Base-by-base conservation (phyloP, 2,329 filamentous ascomycete genomes). In the Xylariales sp. region DNA sequence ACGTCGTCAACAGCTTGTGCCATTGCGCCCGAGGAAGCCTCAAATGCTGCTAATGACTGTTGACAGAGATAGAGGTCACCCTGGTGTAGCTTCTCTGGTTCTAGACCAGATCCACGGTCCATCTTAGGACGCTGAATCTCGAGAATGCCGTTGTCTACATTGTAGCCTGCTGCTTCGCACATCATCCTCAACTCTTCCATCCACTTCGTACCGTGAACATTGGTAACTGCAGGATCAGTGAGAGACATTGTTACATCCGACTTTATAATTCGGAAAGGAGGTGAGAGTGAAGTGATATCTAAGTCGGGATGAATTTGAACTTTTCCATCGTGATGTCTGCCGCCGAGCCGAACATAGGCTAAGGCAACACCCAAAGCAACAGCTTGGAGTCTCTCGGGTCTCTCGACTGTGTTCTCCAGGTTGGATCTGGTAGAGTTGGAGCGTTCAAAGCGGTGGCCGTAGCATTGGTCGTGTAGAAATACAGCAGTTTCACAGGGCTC, bases 1-100 rank as follows among this genome's bases (percentile, higher is more conserved):
- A 97, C 83, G 0, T 80, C 73, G 62, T 98, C 93, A 0, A 98
- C 82, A 0, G 88, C 94, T 53, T 98, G 93, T 55, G 90, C 91
- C 1, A 97, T 87, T 18, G 90, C 93, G 10, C 94, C 93, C 4
- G 98, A 66, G 3, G 91, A 89, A 10, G 91, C 90, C 60, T 98
- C 86, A 47, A 98, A 83, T 1, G 93, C 91, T 49, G 86, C 75
- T 36, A 93, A 66, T 0, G 93, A 97, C 55, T 95, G 89, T 0
- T 82, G 67, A 53, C 88, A 95, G 5, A 98, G 74, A 56, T 97
- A 98, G 1, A 98, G 69, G 62, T 98, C 93, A 3, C 90, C 89
- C 56, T 89, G 80, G 51, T 97, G 90, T 14, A 97, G 73, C 46
- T 81, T 74, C 18, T 73, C 66, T 0, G 75, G 70, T 3, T 66